These are phyloP conservation scores for Hypoxylon fragiforme DNA, from an alignment of 495 filamentous ascomycete genomes.

Conservation along the genomic window DNA sequence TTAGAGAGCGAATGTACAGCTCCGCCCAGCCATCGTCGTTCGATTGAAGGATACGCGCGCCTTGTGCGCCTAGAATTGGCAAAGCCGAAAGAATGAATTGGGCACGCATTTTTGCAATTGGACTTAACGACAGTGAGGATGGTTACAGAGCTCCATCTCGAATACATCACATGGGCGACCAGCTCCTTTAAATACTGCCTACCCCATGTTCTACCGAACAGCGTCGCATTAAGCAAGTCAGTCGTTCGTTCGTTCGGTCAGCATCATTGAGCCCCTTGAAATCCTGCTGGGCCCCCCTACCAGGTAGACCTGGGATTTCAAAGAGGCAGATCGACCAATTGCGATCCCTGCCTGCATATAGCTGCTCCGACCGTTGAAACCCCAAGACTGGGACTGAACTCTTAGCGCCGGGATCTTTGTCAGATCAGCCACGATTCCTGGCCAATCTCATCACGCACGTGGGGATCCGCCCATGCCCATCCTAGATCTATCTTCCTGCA, in stretches of 20 bases:
- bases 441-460: slow-evolving; percentile 29
- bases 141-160: slow-evolving; percentile 1
- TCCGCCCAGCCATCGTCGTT: slow-evolving; percentile 78
- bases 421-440: slow-evolving; percentile 17
- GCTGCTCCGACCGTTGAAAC: slow-evolving; percentile 21
- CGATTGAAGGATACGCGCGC: slow-evolving; percentile 62
- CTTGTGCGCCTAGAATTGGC: slow-evolving; percentile 25
- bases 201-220: slow-evolving; percentile 2
- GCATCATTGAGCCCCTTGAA: slow-evolving; percentile 21
- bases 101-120: slow-evolving; percentile 21
- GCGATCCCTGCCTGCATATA: slow-evolving; percentile 2
- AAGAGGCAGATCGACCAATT: slow-evolving; percentile 10
- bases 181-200: slow-evolving; percentile 17
- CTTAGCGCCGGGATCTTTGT: slow-evolving; percentile 10
- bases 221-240: slow-evolving; percentile 15
- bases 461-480: slow-evolving; percentile 8
- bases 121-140: not conserved
- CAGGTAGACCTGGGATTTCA: too few species aligned
- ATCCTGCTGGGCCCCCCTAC: slow-evolving; percentile 1
- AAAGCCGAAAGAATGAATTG: slow-evolving; percentile 14
- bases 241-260: slow-evolving; percentile 1
- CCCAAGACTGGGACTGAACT: slow-evolving; percentile 4
- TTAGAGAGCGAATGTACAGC: slow-evolving; percentile 61
- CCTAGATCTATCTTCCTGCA: slow-evolving; percentile 9
- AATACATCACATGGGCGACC: not conserved